phyloP scores from a whole-genome alignment of 495 filamentous ascomycete genomes.

The Corynascus novoguineensis region DNA sequence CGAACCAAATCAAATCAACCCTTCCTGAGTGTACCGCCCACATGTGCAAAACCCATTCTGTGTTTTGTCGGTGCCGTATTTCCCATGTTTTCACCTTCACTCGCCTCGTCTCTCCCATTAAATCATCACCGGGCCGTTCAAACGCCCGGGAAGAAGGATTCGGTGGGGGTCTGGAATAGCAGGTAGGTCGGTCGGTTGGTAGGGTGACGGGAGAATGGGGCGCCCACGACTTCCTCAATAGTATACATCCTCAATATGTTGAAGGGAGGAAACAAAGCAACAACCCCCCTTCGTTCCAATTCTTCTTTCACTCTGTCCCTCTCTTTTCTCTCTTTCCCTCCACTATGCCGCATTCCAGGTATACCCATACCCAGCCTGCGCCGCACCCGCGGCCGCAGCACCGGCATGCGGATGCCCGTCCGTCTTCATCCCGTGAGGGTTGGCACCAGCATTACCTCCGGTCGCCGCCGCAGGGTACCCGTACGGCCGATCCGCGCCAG shows the following conservation, averaged over 20 bases:
- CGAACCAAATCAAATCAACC: not conserved
- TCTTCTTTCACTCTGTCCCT: too few species aligned
- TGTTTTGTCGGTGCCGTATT: not conserved
- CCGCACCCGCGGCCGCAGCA: conserved; percentile 1
- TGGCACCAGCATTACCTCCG: not conserved
- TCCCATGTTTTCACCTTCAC: not conserved
- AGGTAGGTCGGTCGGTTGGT: too few species aligned
- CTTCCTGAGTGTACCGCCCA: not conserved
- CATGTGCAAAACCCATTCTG: not conserved
- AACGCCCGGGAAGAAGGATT: too few species aligned
- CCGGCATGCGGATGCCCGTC: conserved; percentile 10
- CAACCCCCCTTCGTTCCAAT: too few species aligned
- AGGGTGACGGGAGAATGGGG: too few species aligned
- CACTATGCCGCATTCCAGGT: conserved; percentile 27
- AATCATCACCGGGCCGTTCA: too few species aligned
- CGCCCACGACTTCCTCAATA: too few species aligned
- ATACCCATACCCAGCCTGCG: conserved; percentile 17
- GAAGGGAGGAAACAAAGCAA: too few species aligned
- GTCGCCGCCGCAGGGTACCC: conserved; percentile 23
- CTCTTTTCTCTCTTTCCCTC: too few species aligned
- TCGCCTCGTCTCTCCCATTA: too few species aligned
- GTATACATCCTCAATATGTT: too few species aligned
- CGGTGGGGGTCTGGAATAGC: too few species aligned
- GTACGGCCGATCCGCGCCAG: conserved; percentile 34
- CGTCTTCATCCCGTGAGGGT: conserved; percentile 13